Evolutionary conservation across 164 flowering plant genomes (phyloP), one percentile per base, ranked within the genome.

Genomic region (Amborella trichopoda): DNA sequence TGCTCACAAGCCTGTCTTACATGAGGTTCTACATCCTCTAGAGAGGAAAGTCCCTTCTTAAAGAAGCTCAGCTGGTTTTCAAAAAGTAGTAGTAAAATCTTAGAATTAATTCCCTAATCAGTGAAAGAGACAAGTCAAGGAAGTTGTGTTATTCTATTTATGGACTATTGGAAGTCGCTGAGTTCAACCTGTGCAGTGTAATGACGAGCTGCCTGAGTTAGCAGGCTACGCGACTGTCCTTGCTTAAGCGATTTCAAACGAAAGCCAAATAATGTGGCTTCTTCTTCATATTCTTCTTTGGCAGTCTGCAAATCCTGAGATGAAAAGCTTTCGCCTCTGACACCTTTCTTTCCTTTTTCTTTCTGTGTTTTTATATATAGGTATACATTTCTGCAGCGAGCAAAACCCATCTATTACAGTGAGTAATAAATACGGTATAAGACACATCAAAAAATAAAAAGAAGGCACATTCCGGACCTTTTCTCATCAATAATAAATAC

Each of bases 181-280:
- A 37, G 9, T 18, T 24, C 51, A 65, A 90, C 97, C 91, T 86
- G 95, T 48, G 97, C 91, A 61, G 91, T 94, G 73, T 90, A 89
- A 58, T 90, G 97, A 28, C 97, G 71, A 50, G 88, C 81, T 39
- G 95, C 95, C 74, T 90, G 97, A 18, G 95, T 86, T 27, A 90
- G 70, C 64, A 90, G 90, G 61, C 94, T 86, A 4, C 89, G 74
- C 10, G 84, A 74, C 51, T 90, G 95, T 38, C 97, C 97, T 65
- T 76, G 80, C 63, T 76, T 86, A 49, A 90, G 65, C 33, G 97
- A 90, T 63, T 83, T 74, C 67, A 90, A 56, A 33, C 95, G 91
- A 56, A 90, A 86, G 46, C 83, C 72, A 68, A 83, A 86, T 28
- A 82, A 59, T 18, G 83, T 76, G 33, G 89, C 86, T 56, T 81